These are phyloP conservation scores for Botrytis fragariae DNA, from an alignment of 2,329 filamentous ascomycete species.

Conservation along the genomic window DNA sequence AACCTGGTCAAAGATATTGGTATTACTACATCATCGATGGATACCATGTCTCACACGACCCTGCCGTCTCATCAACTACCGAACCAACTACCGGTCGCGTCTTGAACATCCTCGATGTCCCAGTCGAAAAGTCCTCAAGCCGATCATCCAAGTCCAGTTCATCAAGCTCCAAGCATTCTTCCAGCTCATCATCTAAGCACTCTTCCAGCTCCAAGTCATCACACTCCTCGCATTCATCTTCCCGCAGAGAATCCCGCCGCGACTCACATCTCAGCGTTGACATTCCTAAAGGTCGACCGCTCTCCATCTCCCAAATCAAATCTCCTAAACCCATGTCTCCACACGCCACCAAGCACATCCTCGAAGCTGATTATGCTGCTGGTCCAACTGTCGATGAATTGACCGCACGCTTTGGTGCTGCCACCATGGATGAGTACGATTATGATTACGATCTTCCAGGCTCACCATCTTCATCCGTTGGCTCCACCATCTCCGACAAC, in stretches of 20 bases:
- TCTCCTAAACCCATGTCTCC: conserved; percentile 88
- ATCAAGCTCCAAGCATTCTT: conserved; percentile 41
- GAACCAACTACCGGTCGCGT: conserved; percentile 97
- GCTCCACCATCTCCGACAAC: conserved; percentile 69
- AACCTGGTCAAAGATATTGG: conserved; percentile 94
- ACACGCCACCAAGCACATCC: conserved; percentile 81
- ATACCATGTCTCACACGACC: conserved; percentile 97
- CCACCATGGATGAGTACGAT: conserved; percentile 54
- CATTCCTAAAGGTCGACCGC: conserved; percentile 82
- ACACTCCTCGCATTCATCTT: conserved; percentile 45
- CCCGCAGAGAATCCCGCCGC: conserved; percentile 42
- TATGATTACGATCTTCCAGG: conserved; percentile 58
- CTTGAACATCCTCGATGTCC: conserved; percentile 95
- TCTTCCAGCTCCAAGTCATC: conserved; percentile 35
- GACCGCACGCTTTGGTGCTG: conserved; percentile 66
- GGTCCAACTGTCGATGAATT: conserved; percentile 75
- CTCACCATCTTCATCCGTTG: conserved; percentile 65
- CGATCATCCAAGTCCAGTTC: conserved; percentile 45
- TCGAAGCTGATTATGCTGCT: conserved; percentile 71
- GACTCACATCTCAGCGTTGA: conserved; percentile 55
- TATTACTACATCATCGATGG: conserved; percentile 99
- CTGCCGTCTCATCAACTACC: conserved; percentile 80
- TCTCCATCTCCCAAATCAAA: conserved; percentile 85
- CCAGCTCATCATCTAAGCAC: conserved; percentile 38
- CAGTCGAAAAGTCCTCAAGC: conserved; percentile 51